These are phyloP conservation scores for Carex scoparia DNA, from an alignment of 176 grass and related monocot species.

Conservation along the genomic window DNA sequence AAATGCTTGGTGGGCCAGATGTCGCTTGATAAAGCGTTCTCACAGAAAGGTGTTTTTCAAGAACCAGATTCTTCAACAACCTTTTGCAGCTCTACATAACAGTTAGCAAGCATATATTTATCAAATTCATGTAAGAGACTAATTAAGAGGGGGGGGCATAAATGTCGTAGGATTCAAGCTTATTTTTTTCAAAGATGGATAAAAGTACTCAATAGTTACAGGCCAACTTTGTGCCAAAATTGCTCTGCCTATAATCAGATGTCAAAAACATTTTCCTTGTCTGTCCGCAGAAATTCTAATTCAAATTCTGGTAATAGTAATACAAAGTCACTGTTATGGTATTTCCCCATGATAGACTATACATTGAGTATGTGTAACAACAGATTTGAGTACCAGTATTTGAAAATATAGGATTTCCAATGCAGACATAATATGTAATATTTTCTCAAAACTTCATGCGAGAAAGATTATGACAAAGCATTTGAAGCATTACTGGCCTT, in stretches of 20 bases:
- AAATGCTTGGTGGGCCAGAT: constrained; percentile 43
- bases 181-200: background rate
- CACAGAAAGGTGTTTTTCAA: constrained; percentile 48
- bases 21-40: constrained; percentile 36
- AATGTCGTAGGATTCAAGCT: background rate
- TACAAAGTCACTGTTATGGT: background rate
- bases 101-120: constrained; percentile 12
- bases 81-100: constrained; percentile 67
- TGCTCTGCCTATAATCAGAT: background rate
- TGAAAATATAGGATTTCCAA: background rate
- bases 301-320: background rate
- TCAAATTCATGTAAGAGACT: background rate
- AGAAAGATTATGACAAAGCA: background rate
- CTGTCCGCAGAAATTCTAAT: background rate
- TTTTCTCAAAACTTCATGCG: background rate
- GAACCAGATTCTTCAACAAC: constrained; percentile 51
- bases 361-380: background rate
- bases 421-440: background rate
- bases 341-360: background rate
- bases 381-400: background rate
- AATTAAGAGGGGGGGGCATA: background rate
- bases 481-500: background rate
- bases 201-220: background rate
- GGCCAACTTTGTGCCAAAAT: background rate
- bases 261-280: background rate